Percentiles rank a stretch among this genome's conserved stretches.
Conservation (phyloP, 2,329 filamentous ascomycete species). For the Clonostachys chloroleuca region DNA sequence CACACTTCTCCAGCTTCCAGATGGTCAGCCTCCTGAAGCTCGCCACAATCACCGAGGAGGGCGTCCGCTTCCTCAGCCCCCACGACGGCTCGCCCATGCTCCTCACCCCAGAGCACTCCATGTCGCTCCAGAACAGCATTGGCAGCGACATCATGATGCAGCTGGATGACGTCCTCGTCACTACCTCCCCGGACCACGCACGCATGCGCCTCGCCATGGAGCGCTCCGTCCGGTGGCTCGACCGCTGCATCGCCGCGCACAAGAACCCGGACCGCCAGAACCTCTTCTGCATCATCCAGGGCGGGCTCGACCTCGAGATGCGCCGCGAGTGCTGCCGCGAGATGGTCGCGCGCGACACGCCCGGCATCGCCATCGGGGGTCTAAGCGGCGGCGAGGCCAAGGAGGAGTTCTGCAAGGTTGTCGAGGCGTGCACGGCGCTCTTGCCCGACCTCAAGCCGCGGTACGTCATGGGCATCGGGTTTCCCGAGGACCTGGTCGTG, state of each 20-base stretch:
- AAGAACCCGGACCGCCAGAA: conserved; percentile 80
- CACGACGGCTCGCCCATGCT: conserved; percentile 96
- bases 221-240: conserved; percentile 90
- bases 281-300: conserved; percentile 98
- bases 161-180: conserved; percentile 95
- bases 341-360: conserved; percentile 89
- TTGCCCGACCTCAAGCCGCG: conserved; percentile 90
- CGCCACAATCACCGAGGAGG: conserved; percentile 90
- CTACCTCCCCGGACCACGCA: conserved; percentile 82
- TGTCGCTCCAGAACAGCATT: conserved; percentile 92
- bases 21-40: conserved; percentile 97
- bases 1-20: conserved; percentile 67
- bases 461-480: conserved; percentile 98
- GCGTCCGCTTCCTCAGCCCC: conserved; percentile 91
- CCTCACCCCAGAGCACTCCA: conserved; percentile 94
- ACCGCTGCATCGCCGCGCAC: conserved; percentile 90
- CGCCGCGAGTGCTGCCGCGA: conserved; percentile 75
- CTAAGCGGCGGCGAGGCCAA: conserved; percentile 95
- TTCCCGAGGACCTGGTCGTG: conserved; percentile 92
- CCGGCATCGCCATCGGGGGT: conserved; percentile 94
- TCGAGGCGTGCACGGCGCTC: conserved; percentile 77
- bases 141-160: conserved; percentile 99
- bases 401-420: conserved; percentile 84
- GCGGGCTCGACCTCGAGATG: conserved; percentile 84
- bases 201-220: conserved; percentile 95